Base-by-base conservation (phyloP, 1,139 yeast genomes). In the Kodamaea alishanica region DNA sequence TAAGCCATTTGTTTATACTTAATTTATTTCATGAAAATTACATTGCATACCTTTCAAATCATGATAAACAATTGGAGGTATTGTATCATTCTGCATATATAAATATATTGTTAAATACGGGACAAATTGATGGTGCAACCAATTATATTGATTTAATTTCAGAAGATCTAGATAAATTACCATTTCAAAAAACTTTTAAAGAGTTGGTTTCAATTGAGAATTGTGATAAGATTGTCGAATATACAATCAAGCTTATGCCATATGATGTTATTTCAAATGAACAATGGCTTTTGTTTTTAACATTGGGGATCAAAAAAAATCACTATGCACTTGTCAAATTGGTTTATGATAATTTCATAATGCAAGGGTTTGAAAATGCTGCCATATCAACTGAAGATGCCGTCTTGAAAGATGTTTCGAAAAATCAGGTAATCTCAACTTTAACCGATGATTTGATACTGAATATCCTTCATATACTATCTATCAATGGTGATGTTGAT, bases 401-500 rank as follows among this genome's bases (percentile, higher is more conserved):
- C 1, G 46, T 65, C 2, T 43, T 63, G 26, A 39, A 44, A 24
- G 40, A 45, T 8, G 12, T 44, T 11, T n/a, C 24, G 3, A 42
- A 24, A 20, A 39, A 42, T 22, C 26, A 32, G n/a, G 30, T 44
- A 1, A 39, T 46, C 24, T 28, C 12, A 6, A 33, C 45, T 10
- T 32, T 46, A 11, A 44, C 42, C n/a, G 46, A 47, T 24, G 42
- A 34, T 28, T 43, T 41, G 34, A 44, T 39, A 6, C 40, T 43
- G 26, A 57, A 54, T 38, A 58, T 68, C 9, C 54, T 71, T 22
- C 67, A 62, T 32, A 51, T 62, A 0, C 53, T 70, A 8, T 54
- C 73, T 1, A 47, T 54, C 3, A 53, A 63, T 39, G 77, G 77
- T 4, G 76, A 71, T 44, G 65, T 67, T 3, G 38, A 55, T 7